Evolutionary conservation across 2,329 filamentous ascomycete genomes (phyloP).

Genomic region (Pseudomassariella vexata): DNA sequence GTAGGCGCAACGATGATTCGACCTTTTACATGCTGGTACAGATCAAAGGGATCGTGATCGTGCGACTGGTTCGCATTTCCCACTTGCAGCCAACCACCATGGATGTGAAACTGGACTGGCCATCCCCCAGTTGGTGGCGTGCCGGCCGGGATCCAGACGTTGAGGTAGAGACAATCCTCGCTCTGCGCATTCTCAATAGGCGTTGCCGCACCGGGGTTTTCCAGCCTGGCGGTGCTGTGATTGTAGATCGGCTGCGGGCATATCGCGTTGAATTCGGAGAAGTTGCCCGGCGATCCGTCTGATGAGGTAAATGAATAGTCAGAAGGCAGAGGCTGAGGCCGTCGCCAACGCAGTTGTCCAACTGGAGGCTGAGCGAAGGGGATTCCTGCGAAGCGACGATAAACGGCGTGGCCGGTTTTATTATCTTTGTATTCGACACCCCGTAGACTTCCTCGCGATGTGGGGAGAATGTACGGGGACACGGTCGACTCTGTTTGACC

Average conservation of each 20-base stretch:
- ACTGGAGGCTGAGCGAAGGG: constrained; percentile 48
- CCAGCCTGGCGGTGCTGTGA: too few species aligned
- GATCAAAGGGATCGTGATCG: constrained; percentile 35
- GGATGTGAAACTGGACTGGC: constrained; percentile 54
- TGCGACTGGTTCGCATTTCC: constrained; percentile 43
- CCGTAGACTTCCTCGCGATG: too few species aligned
- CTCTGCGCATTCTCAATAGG: constrained; percentile 23
- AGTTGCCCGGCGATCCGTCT: too few species aligned
- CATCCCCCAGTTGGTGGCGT: constrained; percentile 39
- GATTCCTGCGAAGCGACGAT: constrained; percentile 48
- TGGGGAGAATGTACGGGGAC: too few species aligned
- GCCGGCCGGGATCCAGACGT: constrained; percentile 47
- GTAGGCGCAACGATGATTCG: constrained; percentile 49
- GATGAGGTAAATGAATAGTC: constrained; percentile 46
- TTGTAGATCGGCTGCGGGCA: constrained; percentile 56
- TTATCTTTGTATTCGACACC: too few species aligned
- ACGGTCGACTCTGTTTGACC: too few species aligned
- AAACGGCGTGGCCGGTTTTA: too few species aligned
- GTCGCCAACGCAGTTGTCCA: constrained; percentile 37
- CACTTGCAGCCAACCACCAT: constrained; percentile 52
- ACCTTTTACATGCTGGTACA: constrained; percentile 41
- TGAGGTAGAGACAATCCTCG: constrained; percentile 51
- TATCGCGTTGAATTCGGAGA: constrained; percentile 26
- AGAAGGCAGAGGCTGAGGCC: constrained; percentile 37
- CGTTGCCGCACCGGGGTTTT: constrained; percentile 11